Conservation (phyloP, 2,329 filamentous ascomycete genomes). For the Aspergillus pseudonomiae region DNA sequence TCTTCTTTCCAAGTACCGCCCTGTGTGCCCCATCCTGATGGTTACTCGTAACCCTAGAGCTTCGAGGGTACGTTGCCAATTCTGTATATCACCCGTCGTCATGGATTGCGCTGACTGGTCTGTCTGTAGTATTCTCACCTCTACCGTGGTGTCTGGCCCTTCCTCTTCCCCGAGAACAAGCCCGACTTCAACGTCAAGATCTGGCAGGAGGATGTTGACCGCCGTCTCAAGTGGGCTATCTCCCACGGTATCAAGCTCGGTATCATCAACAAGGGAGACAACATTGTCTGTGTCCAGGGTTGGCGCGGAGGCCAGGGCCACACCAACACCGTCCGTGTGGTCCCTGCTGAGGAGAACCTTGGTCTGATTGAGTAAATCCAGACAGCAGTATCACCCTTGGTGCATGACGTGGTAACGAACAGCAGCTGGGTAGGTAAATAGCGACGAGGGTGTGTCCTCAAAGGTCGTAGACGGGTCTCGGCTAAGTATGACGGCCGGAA, state of each 20-base stretch:
- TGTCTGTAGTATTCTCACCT: constrained; percentile 73
- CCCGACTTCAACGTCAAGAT: constrained; percentile 90
- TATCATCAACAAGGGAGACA: constrained; percentile 76
- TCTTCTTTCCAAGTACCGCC: constrained; percentile 96
- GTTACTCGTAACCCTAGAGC: constrained; percentile 85
- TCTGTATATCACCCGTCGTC: neutral
- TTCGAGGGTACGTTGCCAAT: constrained; percentile 61
- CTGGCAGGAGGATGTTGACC: constrained; percentile 99
- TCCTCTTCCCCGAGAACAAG: constrained; percentile 90
- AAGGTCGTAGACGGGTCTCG: constrained; percentile 22
- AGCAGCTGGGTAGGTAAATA: constrained; percentile 22
- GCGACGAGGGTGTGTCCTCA: constrained; percentile 15
- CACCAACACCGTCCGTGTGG: constrained; percentile 64
- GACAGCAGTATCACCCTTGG: neutral
- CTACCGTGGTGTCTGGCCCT: constrained; percentile 97
- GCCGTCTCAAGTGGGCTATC: constrained; percentile 96
- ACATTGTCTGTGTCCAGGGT: constrained; percentile 68
- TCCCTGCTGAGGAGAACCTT: constrained; percentile 51
- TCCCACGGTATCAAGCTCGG: constrained; percentile 80
- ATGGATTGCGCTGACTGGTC: constrained; percentile 17
- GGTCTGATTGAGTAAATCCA: constrained; percentile 40
- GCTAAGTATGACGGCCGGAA: constrained; percentile 14
- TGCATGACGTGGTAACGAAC: constrained; percentile 23
- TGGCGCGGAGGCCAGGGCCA: constrained; percentile 70
- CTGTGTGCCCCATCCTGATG: constrained; percentile 99